Percentiles rank a stretch among this genome's conserved stretches.
Conservation (phyloP, 169 alveolate species). For the Cryptosporidium parvum region DNA sequence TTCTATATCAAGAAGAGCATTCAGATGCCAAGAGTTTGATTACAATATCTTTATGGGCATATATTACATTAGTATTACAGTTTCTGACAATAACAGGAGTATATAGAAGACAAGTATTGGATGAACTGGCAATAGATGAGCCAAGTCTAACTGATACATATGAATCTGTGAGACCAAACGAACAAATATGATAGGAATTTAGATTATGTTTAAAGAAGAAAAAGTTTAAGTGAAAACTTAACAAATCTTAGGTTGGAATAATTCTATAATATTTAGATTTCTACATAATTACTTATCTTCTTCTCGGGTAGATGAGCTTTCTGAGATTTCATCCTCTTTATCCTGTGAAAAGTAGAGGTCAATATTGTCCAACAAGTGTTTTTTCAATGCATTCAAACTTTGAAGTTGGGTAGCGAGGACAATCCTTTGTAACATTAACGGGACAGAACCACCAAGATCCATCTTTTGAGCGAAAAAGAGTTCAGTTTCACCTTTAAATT, state of each 20-base stretch:
- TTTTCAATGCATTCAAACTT: constrained; percentile 41
- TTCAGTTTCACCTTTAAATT: constrained; percentile 26
- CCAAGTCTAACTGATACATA: constrained; percentile 17
- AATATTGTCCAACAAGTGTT: constrained; percentile 24
- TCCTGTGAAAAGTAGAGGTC: constrained; percentile 27
- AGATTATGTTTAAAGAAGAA: neutral
- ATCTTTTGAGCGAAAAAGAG: constrained; percentile 52
- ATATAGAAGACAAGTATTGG: constrained; percentile 38
- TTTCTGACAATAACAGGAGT: constrained; percentile 48
- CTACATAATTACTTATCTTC: neutral
- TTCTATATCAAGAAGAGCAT: constrained; percentile 5
- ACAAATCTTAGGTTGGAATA: neutral
- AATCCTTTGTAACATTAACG: constrained; percentile 56
- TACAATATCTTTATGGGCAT: constrained; percentile 44
- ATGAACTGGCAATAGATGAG: constrained; percentile 19
- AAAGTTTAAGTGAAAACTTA: neutral
- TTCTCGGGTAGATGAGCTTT: neutral
- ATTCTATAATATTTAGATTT: too few relatives aligned
- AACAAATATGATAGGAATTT: neutral
- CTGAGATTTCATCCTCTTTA: neutral
- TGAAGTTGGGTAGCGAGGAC: constrained; percentile 50
- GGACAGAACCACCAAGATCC: constrained; percentile 67
- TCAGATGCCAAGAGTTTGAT: constrained; percentile 41
- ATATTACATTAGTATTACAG: constrained; percentile 34
- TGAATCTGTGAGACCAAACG: neutral